Evolutionary conservation across 2,329 filamentous ascomycete species (phyloP), one percentile per base, ranked within the genome.

Genomic region (Bipolaris bicolor): DNA sequence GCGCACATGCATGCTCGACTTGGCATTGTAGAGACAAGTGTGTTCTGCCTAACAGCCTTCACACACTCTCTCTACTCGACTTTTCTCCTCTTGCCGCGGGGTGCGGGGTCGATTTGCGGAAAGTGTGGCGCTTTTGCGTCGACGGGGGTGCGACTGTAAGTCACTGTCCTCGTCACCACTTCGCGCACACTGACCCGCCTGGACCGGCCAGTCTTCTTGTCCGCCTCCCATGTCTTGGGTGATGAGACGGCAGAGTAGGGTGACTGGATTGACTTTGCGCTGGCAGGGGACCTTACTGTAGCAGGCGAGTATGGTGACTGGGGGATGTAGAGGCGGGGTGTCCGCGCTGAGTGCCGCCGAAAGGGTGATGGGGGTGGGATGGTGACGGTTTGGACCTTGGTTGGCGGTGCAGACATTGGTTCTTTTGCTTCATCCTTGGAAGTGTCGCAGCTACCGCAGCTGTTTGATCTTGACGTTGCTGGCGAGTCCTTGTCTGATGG

Each of bases 161-260:
- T 97, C 58, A 97, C 91, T 15, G 92, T 97, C 66, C 92, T 86
- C n/a, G 93, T 97, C 51, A 97, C 90, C 4, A 97, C 92, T 76
- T 97, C 92, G 52, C 91, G 84, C 57, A 97, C 92, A 71, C 84
- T 87, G 52, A 88, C 84, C 58, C 85, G 83, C 67, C 86, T 88
- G 51, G 74, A 69, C 49, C 86, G 79, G 67, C 78, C 83, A 44
- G 83, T 83, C 77, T 89, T 91, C 67, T 88, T 83, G 7, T 89
- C 88, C 5, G 87, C 79, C 57, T 90, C 88, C 90, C 90, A 93
- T 73, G 95, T 90, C 61, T 90, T 90, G 7, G 90, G 89, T 10
- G 91, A 92, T 60, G 55, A 41, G 51, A 85, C 82, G 43, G 88
- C 86, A 67, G 87, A 90, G 71, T 90, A 95, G 0, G 93, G 91